A percentile compares a stretch with the other conserved stretches of the same genome.
phyloP scores from a whole-genome alignment of 2,329 filamentous ascomycete genomes.

The Ascomycota sp. region DNA sequence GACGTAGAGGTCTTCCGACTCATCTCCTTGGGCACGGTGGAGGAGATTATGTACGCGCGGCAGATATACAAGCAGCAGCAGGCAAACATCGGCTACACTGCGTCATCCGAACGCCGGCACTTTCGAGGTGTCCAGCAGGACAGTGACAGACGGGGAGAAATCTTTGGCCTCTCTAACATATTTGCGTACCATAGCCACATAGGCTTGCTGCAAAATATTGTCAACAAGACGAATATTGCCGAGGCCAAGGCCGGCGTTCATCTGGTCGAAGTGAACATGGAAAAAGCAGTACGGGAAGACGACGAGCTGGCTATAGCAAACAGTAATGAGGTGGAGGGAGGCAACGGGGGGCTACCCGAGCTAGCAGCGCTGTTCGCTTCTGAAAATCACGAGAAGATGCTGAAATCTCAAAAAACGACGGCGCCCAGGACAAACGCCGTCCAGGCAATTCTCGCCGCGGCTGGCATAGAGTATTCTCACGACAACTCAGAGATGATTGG shows the following conservation, averaged over 20 bases:
- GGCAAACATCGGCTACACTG: constrained; percentile 90
- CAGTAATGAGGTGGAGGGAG: constrained; percentile 22
- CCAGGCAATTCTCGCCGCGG: constrained; percentile 67
- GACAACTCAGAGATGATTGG: constrained; percentile 92
- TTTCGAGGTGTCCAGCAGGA: constrained; percentile 86
- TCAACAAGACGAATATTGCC: constrained; percentile 94
- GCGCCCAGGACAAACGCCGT: constrained; percentile 46
- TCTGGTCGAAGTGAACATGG: constrained; percentile 54
- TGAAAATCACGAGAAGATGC: constrained; percentile 21
- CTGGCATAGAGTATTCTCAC: constrained; percentile 85
- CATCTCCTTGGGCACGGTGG: constrained; percentile 75
- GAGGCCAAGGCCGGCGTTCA: constrained; percentile 71
- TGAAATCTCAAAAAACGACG: constrained; percentile 13
- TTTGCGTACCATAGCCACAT: constrained; percentile 63
- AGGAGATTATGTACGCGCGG: constrained; percentile 88
- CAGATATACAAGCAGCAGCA: constrained; percentile 99
- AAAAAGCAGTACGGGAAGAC: constrained; percentile 33
- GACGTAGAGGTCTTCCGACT: constrained; percentile 92
- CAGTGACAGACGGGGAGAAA: constrained; percentile 64
- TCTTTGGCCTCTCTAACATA: constrained; percentile 76
- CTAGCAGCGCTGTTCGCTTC: constrained; percentile 33
- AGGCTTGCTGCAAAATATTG: constrained; percentile 73
- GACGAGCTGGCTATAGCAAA: constrained; percentile 21
- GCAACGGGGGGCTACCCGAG: constrained; percentile 48
- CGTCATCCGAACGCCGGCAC: constrained; percentile 76